These are phyloP conservation scores for Apiospora arundinis DNA, from an alignment of 2,329 filamentous ascomycete species.

Conservation along the genomic window DNA sequence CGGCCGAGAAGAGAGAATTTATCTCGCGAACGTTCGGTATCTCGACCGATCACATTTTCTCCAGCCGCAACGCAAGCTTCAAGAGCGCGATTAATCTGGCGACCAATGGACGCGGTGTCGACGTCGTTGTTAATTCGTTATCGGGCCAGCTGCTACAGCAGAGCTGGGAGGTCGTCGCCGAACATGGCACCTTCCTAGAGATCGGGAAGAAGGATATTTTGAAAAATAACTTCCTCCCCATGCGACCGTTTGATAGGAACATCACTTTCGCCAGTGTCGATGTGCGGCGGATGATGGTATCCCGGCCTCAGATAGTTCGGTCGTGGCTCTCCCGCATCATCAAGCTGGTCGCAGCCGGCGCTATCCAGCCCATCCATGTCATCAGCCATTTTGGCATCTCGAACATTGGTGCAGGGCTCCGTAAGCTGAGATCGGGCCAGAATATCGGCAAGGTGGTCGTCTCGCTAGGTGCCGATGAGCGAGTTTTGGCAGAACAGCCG, in stretches of 20 bases:
- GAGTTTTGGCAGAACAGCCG: background rate
- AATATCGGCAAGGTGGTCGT: conserved; percentile 29
- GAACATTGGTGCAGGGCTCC: conserved; percentile 29
- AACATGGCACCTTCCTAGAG: conserved; percentile 34
- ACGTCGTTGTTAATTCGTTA: conserved; percentile 48
- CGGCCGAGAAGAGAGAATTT: conserved; percentile 29
- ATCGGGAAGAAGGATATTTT: conserved; percentile 28
- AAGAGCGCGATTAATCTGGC: conserved; percentile 26
- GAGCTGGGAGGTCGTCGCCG: conserved; percentile 41
- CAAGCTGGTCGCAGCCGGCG: background rate
- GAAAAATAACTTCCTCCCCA: conserved; percentile 20
- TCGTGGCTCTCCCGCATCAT: background rate
- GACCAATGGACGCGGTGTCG: conserved; percentile 33
- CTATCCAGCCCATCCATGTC: conserved; percentile 18
- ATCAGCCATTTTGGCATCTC: conserved; percentile 26
- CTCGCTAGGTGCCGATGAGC: conserved; percentile 20
- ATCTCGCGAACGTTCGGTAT: conserved; percentile 30
- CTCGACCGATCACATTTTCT: conserved; percentile 33
- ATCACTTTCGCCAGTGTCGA: conserved; percentile 29
- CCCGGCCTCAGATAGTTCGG: conserved; percentile 25
- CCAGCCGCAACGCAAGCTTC: conserved; percentile 29
- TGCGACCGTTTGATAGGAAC: conserved; percentile 27
- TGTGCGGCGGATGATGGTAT: conserved; percentile 24
- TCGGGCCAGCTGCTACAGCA: conserved; percentile 39
- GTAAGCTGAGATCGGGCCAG: conserved; percentile 28